These are phyloP conservation scores for Diospyros kaki DNA, from an alignment of 148 eudicot species.

Conservation along the genomic window DNA sequence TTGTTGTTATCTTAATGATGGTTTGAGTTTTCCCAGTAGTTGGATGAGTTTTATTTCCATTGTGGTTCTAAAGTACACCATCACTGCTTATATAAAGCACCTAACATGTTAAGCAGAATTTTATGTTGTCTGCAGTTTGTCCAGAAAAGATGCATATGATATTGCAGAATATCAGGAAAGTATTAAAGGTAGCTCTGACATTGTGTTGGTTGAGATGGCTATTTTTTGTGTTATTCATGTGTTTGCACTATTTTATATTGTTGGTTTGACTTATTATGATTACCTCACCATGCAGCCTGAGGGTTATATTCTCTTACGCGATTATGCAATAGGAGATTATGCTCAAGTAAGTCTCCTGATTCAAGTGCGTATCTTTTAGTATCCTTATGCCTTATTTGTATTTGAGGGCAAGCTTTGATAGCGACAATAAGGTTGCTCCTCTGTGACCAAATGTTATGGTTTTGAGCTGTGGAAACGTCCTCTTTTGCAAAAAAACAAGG, in stretches of 20 bases:
- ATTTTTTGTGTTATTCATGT: not conserved
- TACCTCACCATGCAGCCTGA: constrained; percentile 29
- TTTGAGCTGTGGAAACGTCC: too few species aligned
- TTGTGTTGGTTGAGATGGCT: not conserved
- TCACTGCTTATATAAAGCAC: constrained; percentile 5
- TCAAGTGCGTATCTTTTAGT: not conserved
- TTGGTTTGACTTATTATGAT: not conserved
- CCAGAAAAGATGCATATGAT: constrained; percentile 37
- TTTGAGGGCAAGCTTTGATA: not conserved
- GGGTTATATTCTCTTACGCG: constrained; percentile 43
- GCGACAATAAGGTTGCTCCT: too few species aligned
- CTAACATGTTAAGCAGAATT: constrained; percentile 33
- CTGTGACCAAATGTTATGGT: too few species aligned
- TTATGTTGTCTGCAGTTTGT: constrained; percentile 43
- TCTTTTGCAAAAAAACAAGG: too few species aligned
- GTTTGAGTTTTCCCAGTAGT: not conserved
- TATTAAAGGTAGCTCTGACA: constrained; percentile 29
- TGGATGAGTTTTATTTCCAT: not conserved
- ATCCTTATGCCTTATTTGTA: not conserved
- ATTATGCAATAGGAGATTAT: constrained; percentile 45
- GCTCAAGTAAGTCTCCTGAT: constrained; percentile 30
- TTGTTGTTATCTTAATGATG: not conserved
- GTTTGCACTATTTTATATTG: not conserved
- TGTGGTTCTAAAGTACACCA: not conserved
- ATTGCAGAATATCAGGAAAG: constrained; percentile 30